Evolutionary conservation across 2,329 filamentous ascomycete species (phyloP).

Genomic region (Cladosporium sp.): DNA sequence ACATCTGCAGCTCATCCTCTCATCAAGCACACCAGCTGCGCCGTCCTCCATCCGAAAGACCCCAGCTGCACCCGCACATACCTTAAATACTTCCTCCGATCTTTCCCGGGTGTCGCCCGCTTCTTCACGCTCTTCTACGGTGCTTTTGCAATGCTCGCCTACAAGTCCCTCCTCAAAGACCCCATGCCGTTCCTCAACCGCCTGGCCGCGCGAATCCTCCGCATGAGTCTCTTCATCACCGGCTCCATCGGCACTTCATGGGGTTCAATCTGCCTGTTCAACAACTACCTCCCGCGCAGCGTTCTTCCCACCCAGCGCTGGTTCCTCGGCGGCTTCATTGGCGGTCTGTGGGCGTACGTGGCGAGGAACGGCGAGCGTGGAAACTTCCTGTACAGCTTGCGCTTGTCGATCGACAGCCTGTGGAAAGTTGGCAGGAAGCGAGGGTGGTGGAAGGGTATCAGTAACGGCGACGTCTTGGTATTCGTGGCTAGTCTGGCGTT

Average conservation of each 20-base stretch:
- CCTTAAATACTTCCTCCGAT: conserved; percentile 80
- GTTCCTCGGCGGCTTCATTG: conserved; percentile 84
- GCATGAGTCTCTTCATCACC: conserved; percentile 75
- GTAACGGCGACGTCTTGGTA: conserved; percentile 79
- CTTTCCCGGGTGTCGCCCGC: conserved; percentile 76
- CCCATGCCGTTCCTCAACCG: conserved; percentile 67
- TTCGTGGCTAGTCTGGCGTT: conserved; percentile 78
- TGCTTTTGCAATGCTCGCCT: conserved; percentile 67
- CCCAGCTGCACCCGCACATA: conserved; percentile 87
- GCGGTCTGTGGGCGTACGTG: conserved; percentile 81
- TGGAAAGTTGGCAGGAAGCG: conserved; percentile 96
- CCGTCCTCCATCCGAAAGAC: conserved; percentile 81
- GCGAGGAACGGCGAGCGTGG: conserved; percentile 64
- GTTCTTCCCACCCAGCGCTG: conserved; percentile 81
- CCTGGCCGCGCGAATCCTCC: conserved; percentile 68
- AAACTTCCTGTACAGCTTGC: conserved; percentile 76
- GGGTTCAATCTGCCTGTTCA: conserved; percentile 88
- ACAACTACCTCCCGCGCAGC: conserved; percentile 70
- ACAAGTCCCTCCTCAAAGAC: conserved; percentile 66
- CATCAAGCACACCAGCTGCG: conserved; percentile 82
- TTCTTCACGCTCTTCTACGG: conserved; percentile 76
- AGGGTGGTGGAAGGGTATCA: conserved; percentile 80
- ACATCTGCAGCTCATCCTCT: conserved; percentile 83
- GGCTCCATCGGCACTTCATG: conserved; percentile 83
- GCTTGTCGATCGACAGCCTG: conserved; percentile 75